Evolutionary conservation across 1,284 basidiomycete genomes (phyloP).

Genomic region (Leccinum holopus): DNA sequence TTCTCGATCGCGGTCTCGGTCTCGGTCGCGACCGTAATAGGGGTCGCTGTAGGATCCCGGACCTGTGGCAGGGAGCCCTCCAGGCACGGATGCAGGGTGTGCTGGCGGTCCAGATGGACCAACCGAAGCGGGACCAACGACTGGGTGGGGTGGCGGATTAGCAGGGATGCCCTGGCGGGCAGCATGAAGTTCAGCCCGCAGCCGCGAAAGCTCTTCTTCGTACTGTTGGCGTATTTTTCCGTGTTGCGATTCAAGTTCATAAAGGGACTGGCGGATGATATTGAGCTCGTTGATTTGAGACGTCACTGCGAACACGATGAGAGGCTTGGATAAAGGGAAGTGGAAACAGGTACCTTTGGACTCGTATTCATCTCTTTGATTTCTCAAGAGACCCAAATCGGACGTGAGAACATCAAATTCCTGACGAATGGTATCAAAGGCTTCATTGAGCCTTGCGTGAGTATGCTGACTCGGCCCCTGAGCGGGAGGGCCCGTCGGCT

Average conservation of each 20-base stretch:
- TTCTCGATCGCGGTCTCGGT: slow-evolving; percentile 40
- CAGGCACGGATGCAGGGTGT: slow-evolving; percentile 30
- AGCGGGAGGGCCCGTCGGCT: slow-evolving; percentile 51
- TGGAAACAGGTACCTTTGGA: slow-evolving; percentile 60
- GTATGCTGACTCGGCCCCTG: slow-evolving; percentile 43
- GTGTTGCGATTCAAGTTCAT: slow-evolving; percentile 77
- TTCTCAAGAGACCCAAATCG: slow-evolving; percentile 69
- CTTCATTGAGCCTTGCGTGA: slow-evolving; percentile 65
- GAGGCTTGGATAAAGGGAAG: background rate
- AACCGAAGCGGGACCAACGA: slow-evolving; percentile 35
- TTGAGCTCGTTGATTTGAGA: slow-evolving; percentile 73
- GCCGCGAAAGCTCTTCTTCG: slow-evolving; percentile 68
- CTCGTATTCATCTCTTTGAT: slow-evolving; percentile 89
- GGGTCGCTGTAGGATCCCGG: slow-evolving; percentile 39
- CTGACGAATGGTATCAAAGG: slow-evolving; percentile 79
- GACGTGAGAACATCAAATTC: slow-evolving; percentile 82
- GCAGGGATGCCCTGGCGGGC: slow-evolving; percentile 38
- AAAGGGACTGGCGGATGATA: slow-evolving; percentile 71
- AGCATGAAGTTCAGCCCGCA: slow-evolving; percentile 63
- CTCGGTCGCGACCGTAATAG: slow-evolving; percentile 44
- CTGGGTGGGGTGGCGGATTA: slow-evolving; percentile 35
- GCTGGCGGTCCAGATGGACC: slow-evolving; percentile 33
- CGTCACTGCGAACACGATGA: slow-evolving; percentile 46
- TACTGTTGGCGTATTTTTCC: slow-evolving; percentile 71
- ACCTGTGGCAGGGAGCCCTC: slow-evolving; percentile 30